Percentiles rank a stretch among this genome's conserved stretches.
These are phyloP conservation scores for Hevea brasiliensis DNA, from an alignment of 345 rosid genomes.

Conservation along the genomic window DNA sequence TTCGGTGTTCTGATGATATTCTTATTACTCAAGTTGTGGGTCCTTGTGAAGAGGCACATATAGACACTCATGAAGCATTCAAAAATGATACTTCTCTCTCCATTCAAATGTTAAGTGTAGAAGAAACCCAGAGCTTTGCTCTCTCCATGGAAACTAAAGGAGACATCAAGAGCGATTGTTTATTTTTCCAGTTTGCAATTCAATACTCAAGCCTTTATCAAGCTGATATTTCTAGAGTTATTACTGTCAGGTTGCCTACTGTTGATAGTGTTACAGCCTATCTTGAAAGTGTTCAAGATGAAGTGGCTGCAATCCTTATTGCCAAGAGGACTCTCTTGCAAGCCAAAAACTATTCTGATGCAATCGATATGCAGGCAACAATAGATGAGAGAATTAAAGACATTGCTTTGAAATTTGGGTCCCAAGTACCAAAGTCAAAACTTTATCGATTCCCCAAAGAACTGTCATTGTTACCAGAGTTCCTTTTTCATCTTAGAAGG, in stretches of 20 bases:
- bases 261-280: slow-evolving; percentile 89
- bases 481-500: slow-evolving; percentile 88
- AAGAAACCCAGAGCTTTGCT: slow-evolving; percentile 92
- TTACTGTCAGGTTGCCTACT: slow-evolving; percentile 75
- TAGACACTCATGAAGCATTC: slow-evolving; percentile 69
- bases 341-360: slow-evolving; percentile 65
- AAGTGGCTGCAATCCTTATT: slow-evolving; percentile 84
- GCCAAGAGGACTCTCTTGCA: slow-evolving; percentile 82
- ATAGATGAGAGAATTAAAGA: slow-evolving; percentile 94
- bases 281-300: slow-evolving; percentile 79
- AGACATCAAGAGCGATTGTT: slow-evolving; percentile 68
- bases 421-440: slow-evolving; percentile 79
- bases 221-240: slow-evolving; percentile 82
- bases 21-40: slow-evolving; percentile 88
- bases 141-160: slow-evolving; percentile 80
- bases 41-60: slow-evolving; percentile 93
- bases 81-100: slow-evolving; percentile 62
- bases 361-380: slow-evolving; percentile 67
- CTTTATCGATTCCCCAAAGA: slow-evolving; percentile 82
- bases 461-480: slow-evolving; percentile 70
- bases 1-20: slow-evolving; percentile 94
- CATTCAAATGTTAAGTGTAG: slow-evolving; percentile 85
- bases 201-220: slow-evolving; percentile 78
- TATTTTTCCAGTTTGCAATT: slow-evolving; percentile 82
- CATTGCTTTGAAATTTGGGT: slow-evolving; percentile 70